Conservation (phyloP, 192 early-diverging fungal genomes). For the Entophlyctis luteolus region DNA sequence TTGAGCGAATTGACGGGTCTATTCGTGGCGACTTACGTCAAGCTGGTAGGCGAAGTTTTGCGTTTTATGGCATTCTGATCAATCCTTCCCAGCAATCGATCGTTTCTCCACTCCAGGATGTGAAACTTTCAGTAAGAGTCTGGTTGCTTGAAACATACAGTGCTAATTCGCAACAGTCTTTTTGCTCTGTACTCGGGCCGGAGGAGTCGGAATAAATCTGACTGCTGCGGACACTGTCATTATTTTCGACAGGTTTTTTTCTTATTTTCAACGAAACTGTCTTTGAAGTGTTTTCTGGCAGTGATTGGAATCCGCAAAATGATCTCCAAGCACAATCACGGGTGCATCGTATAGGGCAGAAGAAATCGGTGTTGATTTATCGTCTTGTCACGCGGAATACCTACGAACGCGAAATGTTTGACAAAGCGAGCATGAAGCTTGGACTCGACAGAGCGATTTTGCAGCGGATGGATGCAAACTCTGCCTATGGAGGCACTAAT, state of each 20-base stretch:
- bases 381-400: constrained; percentile 75
- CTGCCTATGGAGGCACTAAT: constrained; percentile 42
- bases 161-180: constrained; percentile 61
- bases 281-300: constrained; percentile 1
- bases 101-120: constrained; percentile 68
- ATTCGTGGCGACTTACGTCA: constrained; percentile 76
- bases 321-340: constrained; percentile 82
- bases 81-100: constrained; percentile 62
- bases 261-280: constrained; percentile 20
- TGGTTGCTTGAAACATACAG: background rate
- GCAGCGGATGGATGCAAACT: constrained; percentile 62
- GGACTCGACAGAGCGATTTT: constrained; percentile 76
- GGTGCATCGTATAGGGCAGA: constrained; percentile 85
- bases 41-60: constrained; percentile 43
- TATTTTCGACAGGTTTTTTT: constrained; percentile 81
- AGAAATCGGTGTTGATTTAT: constrained; percentile 73
- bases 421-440: constrained; percentile 80
- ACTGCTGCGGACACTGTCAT: constrained; percentile 83
- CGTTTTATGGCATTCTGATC: background rate
- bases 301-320: constrained; percentile 88
- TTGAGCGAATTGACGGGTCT: constrained; percentile 78
- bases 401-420: constrained; percentile 88
- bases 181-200: constrained; percentile 78
- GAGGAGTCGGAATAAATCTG: constrained; percentile 85
- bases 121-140: constrained; percentile 57